Evolutionary conservation across 768 basidiomycete genomes (phyloP), one percentile per base, ranked within the genome.

Genomic region (Hygrocybe punicea): DNA sequence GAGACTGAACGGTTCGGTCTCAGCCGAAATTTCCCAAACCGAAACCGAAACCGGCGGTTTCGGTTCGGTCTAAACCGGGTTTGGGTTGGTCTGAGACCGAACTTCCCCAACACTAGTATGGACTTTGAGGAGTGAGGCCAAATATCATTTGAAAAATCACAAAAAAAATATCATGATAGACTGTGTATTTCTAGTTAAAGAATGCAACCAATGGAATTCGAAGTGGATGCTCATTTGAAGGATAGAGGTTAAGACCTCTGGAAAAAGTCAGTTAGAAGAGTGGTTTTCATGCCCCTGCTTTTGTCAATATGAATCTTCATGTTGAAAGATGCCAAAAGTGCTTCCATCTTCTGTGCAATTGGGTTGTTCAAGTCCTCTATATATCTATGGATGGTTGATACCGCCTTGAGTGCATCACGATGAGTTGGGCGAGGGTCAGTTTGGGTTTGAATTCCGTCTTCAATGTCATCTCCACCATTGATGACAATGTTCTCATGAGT

Each of bases 331-430:
- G 42, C 61, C 55, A 68, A 58, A 40, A 63, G 40, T 34, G 56
- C 53, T 47, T 66, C 63, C n/a, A 68, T 49, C 58, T 65, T 63
- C 33, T 59, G 45, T 3, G 62, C 62, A 58, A 68, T 59, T 16
- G 63, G 65, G 49, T 65, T 58, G 59, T 68, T 53, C 19, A 54
- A 45, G 45, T 55, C 36, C 17, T 61, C 59, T 1, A 62, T 56
- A 29, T 63, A 66, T 55, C 45, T 55, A 8, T 29, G 13, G 39
- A 66, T 61, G 23, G 58, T 65, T 44, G 62, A 64, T 10, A 56
- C 47, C 39, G 64, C 34, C 13, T 63, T 49, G 45, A 69, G 62
- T n/a, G 54, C 61, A 17, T 67, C 63, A 29, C 25, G 59, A 14
- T 47, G 56, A 39, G 49, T 64, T 53, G 65, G 60, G 23, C 47